Evolutionary conservation across 2,329 filamentous ascomycete species (phyloP).

Genomic region (Plectosphaerella cucumerina): DNA sequence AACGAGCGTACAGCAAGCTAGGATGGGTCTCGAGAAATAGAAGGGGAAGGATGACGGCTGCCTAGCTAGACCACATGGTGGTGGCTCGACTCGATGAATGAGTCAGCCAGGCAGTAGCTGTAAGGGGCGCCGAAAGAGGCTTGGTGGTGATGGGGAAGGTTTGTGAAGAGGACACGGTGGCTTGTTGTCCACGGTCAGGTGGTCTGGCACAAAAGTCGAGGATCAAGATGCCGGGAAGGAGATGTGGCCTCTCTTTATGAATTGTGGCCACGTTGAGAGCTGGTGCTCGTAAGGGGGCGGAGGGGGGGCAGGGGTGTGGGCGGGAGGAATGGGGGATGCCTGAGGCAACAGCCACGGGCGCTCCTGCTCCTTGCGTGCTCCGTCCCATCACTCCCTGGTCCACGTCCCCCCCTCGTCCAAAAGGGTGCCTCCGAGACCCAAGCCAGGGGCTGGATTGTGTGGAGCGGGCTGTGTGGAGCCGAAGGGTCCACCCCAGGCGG

Average conservation of each 20-base stretch:
- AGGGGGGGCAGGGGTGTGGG: background rate
- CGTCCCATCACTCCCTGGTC: too few species aligned
- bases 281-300: slow-evolving; percentile 2
- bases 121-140: slow-evolving; percentile 16
- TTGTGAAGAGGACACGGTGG: slow-evolving; percentile 12
- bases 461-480: too few species aligned
- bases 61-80: slow-evolving; percentile 16
- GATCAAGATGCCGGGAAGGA: background rate
- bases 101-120: slow-evolving; percentile 12
- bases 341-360: background rate
- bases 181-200: slow-evolving; percentile 2
- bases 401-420: background rate
- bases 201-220: background rate
- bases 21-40: slow-evolving; percentile 32
- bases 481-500: too few species aligned
- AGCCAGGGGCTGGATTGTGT: background rate
- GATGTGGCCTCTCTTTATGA: slow-evolving; percentile 15
- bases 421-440: background rate
- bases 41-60: slow-evolving; percentile 13
- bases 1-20: slow-evolving; percentile 25
- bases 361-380: too few species aligned
- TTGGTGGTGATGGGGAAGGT: slow-evolving; percentile 1
- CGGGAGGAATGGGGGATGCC: background rate
- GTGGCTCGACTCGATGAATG: slow-evolving; percentile 15
- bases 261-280: slow-evolving; percentile 11